Base-by-base conservation (phyloP, 352 stramenopile genomes). In the Bremia lactucae region DNA sequence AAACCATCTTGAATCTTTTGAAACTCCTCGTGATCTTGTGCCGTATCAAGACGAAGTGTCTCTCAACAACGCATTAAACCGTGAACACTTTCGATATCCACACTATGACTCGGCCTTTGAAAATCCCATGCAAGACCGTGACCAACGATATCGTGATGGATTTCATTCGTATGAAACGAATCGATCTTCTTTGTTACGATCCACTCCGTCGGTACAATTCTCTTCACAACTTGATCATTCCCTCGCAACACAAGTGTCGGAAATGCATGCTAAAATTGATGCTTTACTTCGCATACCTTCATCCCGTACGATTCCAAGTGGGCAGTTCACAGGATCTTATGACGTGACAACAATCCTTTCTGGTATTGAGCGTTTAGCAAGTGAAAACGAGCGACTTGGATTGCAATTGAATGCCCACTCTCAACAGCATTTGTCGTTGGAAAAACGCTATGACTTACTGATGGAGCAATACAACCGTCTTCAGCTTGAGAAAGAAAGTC, bases 371-470 rank as follows among this genome's bases (percentile, higher is more conserved):
- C 65, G 77, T 4, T 66, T 89, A 22, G 77, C 72, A 10, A 45
- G 44, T 6, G 77, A 89, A 34, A 89, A 89, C 40, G 77, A 89
- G 24, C 65, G 77, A 1, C 61, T 89, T 18, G 52, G 87, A 24
- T 59, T 68, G 0, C 77, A 89, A 45, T 80, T 89, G 21, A 82
- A 83, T 49, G 71, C 72, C n/a, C 77, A 89, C 29, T 80, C 74
- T 23, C 72, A 87, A 49, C 74, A 85, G 36, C 81, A 85, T 42
- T 52, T 55, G 11, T 61, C 68, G 16, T 85, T 82, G 35, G 77
- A 89, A 40, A 72, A 77, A 37, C 71, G 74, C 3, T 83, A 66
- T 26, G 76, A 88, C 19, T 72, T 86, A 13, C 46, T 85, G 0
- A 39, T 85, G 43, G 62, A 71, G 21, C 62, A 81, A 20, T 73